A percentile compares a stretch with the other conserved stretches of the same genome.
phyloP scores from a whole-genome alignment of 108 stramenopile species.

The Pseudonitzschia delicatissima region DNA sequence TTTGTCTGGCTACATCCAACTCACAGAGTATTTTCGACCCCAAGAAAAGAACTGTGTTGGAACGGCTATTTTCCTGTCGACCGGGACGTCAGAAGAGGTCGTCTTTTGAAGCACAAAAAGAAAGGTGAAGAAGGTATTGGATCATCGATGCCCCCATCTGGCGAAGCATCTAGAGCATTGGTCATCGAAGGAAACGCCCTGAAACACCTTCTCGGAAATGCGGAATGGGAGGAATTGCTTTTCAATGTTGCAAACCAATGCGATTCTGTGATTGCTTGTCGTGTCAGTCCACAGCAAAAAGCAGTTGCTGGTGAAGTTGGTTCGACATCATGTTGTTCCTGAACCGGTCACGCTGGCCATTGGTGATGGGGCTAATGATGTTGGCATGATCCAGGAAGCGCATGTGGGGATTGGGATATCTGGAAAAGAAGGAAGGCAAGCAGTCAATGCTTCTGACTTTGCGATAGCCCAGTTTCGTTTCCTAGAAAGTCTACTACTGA shows the following conservation, averaged over 20 bases:
- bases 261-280: constrained; percentile 93
- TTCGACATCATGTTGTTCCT: constrained; percentile 79
- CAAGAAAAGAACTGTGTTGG: constrained; percentile 63
- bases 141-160: constrained; percentile 13
- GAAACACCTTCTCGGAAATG: constrained; percentile 71
- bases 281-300: constrained; percentile 93
- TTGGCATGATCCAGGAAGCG: constrained; percentile 96
- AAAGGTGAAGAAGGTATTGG: constrained; percentile 37
- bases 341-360: constrained; percentile 92
- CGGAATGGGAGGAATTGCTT: constrained; percentile 74
- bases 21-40: constrained; percentile 41
- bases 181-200: constrained; percentile 90
- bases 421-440: constrained; percentile 94
- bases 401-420: constrained; percentile 94
- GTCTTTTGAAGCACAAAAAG: constrained; percentile 62
- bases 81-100: constrained; percentile 68
- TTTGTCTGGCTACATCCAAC: constrained; percentile 31
- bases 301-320: constrained; percentile 83
- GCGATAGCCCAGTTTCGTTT: constrained; percentile 92
- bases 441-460: constrained; percentile 93
- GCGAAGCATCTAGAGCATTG: constrained; percentile 56
- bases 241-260: constrained; percentile 82
- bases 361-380: constrained; percentile 98
- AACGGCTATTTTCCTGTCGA: constrained; percentile 79
- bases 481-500: constrained; percentile 82